phyloP scores from a whole-genome alignment of 1,284 basidiomycete genomes.

The Trichosporon sp. region DNA sequence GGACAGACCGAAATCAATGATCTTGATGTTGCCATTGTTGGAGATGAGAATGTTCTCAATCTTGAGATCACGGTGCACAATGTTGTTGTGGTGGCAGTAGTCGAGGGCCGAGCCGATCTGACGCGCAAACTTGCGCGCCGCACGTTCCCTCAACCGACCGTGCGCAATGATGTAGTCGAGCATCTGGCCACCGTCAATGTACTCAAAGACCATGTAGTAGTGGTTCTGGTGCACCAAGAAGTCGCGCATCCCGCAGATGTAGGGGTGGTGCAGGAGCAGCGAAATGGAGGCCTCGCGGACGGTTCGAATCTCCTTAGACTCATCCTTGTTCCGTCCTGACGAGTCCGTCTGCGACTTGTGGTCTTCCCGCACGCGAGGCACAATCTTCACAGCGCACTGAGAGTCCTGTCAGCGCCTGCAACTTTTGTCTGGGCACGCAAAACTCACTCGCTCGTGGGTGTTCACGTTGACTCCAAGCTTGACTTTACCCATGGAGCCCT shows the following conservation, averaged over 20 bases:
- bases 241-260: constrained; percentile 98
- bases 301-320: constrained; percentile 92
- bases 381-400: constrained; percentile 95
- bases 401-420: constrained; percentile 3
- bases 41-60: constrained; percentile 99
- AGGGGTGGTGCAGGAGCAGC: constrained; percentile 93
- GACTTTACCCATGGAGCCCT: constrained; percentile 98
- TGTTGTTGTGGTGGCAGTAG: constrained; percentile 95
- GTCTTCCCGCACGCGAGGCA: constrained; percentile 64
- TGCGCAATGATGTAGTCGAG: constrained; percentile 99
- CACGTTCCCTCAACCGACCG: constrained; percentile 88
- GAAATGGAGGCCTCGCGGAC: constrained; percentile 91
- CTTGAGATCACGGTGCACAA: constrained; percentile 95
- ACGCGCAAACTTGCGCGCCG: constrained; percentile 91
- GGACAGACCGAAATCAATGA: constrained; percentile 97
- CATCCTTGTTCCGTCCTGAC: constrained; percentile 69
- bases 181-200: constrained; percentile 98
- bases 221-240: constrained; percentile 94
- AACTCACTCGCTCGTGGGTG: constrained; percentile 83
- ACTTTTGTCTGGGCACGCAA: background rate
- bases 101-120: constrained; percentile 94
- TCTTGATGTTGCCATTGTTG: constrained; percentile 98
- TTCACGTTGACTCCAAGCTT: constrained; percentile 88
- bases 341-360: constrained; percentile 38
- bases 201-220: constrained; percentile 99